Evolutionary conservation across 208 protist genomes (phyloP), one percentile per base, ranked within the genome.

Genomic region (Tritrichomonas musculus): DNA sequence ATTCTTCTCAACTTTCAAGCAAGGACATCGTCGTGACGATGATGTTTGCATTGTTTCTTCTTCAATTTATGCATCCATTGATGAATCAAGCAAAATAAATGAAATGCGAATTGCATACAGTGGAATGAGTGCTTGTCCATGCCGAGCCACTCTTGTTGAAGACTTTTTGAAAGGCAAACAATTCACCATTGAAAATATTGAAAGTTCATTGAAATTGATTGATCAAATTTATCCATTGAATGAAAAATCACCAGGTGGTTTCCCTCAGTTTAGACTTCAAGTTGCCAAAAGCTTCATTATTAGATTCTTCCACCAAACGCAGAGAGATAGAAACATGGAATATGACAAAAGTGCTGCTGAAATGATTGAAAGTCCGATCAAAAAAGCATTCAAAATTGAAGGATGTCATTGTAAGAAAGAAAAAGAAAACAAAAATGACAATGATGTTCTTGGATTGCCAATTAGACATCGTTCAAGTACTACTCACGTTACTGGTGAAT

Each of bases 11-110:
- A 88, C 95, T n/a, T 98, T 95, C 84, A 98, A 98, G 93, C 96
- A 97, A 93, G 93, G 95, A 0, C 93, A 95, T 60, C 92, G 97
- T 1, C 94, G 95, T 73, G 96, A 97, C 14, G 97, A 98, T 94
- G 97, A 97, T 94, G 97, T 98, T 93, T 96, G 96, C n/a, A 97
- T 98, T 64, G 96, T 97, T 27, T 96, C 94, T 65, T 92, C 93
- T 66, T 93, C 93, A 25, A 94, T 97, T 84, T 93, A 93, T 60
- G 69, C 94, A 25, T 75, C 39, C 13, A 25, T 95, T 36, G 64
- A 44, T 64, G 30, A 25, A 36, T 41, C 33, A 5, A 69, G 65
- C 25, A 82, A 27, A 13, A 94, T 96, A 47, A 82, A 93, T 30
- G 94, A 95, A 13, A 92, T 92, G 0, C 33, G 50, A 17, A 64